Percentiles rank a stretch among this genome's conserved stretches.
Conservation (phyloP, 768 basidiomycete genomes). For the Cubamyces sp. region DNA sequence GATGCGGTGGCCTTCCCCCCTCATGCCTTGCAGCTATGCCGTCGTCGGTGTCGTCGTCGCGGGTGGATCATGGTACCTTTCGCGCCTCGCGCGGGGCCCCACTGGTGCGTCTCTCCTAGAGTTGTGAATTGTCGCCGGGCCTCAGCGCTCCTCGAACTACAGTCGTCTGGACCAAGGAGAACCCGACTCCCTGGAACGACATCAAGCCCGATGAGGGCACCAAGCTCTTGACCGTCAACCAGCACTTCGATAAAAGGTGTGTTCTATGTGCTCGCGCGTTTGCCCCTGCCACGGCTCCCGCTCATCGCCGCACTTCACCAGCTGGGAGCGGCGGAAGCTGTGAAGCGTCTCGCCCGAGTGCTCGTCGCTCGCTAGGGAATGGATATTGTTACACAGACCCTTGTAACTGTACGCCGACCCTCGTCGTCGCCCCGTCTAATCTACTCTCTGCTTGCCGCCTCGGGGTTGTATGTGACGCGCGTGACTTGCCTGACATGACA, state of each 20-base stretch:
- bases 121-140: neutral
- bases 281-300: constrained; percentile 13
- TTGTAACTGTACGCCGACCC: constrained; percentile 10
- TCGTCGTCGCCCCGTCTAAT: constrained; percentile 5
- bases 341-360: constrained; percentile 37
- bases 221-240: constrained; percentile 70
- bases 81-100: constrained; percentile 48
- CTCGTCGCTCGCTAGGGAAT: neutral
- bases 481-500: constrained; percentile 19
- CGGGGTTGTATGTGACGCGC: neutral
- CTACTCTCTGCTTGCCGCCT: neutral
- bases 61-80: constrained; percentile 49
- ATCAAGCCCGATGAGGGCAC: constrained; percentile 76
- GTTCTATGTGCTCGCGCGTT: constrained; percentile 30
- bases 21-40: constrained; percentile 42
- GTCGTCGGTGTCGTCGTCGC: constrained; percentile 51
- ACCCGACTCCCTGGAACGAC: constrained; percentile 90
- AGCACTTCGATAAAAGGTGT: constrained; percentile 76
- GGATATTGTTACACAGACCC: constrained; percentile 5
- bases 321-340: constrained; percentile 78
- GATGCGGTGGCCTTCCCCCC: neutral
- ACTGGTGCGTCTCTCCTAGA: constrained; percentile 37
- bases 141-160: neutral
- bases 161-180: constrained; percentile 68
- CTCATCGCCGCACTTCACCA: constrained; percentile 33